These are phyloP conservation scores for Tolypocladium ovalisporum DNA, from an alignment of 2,329 filamentous ascomycete species.

Conservation along the genomic window DNA sequence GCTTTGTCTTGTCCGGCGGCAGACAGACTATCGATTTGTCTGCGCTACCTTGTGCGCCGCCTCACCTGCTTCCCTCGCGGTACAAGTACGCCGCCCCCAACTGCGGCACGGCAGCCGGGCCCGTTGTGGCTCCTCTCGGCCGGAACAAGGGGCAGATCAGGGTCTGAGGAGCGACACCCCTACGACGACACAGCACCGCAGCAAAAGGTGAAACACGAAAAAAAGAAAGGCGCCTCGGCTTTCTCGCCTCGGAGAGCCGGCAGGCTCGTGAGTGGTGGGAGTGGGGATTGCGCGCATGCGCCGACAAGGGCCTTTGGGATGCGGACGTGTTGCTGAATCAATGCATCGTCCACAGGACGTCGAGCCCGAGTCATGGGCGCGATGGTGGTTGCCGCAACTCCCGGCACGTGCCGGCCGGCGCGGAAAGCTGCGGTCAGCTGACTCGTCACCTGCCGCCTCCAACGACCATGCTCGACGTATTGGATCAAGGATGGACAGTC, in stretches of 20 bases:
- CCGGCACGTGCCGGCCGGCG: not conserved
- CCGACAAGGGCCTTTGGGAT: not conserved
- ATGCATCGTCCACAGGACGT: not conserved
- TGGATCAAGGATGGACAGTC: too few species aligned
- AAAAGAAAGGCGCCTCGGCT: not conserved
- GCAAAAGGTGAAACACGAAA: not conserved
- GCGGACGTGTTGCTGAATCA: not conserved
- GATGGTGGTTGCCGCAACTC: not conserved
- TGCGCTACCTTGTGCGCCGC: not conserved
- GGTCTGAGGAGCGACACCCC: not conserved
- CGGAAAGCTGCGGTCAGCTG: not conserved
- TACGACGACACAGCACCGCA: not conserved
- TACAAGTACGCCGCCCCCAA: too few species aligned
- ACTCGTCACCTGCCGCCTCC: not conserved
- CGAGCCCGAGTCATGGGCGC: not conserved
- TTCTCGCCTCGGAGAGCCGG: not conserved
- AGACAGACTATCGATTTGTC: not conserved
- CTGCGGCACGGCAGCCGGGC: too few species aligned
- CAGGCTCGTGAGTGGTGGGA: not conserved
- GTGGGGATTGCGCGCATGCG: conserved; percentile 1
- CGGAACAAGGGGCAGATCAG: not conserved
- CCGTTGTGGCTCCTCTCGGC: not conserved
- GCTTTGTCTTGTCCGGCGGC: not conserved
- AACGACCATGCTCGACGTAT: too few species aligned
- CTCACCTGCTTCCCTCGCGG: not conserved